Conservation (phyloP, 139 green algal species). For the Closterium sp. region DNA sequence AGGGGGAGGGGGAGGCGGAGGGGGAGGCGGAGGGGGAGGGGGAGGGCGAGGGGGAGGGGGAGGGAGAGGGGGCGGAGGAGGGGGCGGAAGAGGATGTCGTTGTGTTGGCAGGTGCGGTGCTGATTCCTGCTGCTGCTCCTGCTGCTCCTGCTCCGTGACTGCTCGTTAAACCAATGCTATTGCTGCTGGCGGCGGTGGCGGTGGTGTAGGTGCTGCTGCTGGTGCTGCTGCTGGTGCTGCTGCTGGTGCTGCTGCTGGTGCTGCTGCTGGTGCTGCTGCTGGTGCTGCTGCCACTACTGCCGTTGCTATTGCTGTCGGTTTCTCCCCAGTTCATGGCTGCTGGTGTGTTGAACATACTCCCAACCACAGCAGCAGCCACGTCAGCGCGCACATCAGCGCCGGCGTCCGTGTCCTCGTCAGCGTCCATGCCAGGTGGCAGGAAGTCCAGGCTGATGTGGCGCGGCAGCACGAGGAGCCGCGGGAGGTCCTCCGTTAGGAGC, state of each 20-base stretch:
- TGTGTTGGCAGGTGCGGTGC: background rate
- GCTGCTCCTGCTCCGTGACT: no score
- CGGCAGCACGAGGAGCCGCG: slow-evolving; percentile 86
- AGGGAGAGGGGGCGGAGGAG: no score
- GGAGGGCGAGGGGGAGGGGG: no score
- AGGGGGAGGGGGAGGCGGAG: background rate
- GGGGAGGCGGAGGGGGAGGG: no score
- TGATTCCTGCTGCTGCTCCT: background rate
- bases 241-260: no score
- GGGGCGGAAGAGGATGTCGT: background rate
- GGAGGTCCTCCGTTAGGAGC: slow-evolving; percentile 89
- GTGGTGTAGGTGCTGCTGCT: background rate
- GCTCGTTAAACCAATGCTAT: no score
- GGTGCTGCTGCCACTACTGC: background rate
- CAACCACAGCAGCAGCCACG: no score
- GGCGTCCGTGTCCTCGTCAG: slow-evolving; percentile 28
- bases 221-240: no score
- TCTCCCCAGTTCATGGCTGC: background rate
- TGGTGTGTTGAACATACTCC: background rate
- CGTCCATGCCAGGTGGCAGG: slow-evolving; percentile 10
- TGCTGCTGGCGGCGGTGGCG: background rate
- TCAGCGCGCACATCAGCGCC: no score
- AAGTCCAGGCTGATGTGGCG: slow-evolving; percentile 86
- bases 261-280: background rate
- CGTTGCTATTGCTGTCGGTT: background rate